A percentile compares a stretch with the other conserved stretches of the same genome.
phyloP scores from a whole-genome alignment of 495 filamentous ascomycete species.

The Clavariopsis aquatica region DNA sequence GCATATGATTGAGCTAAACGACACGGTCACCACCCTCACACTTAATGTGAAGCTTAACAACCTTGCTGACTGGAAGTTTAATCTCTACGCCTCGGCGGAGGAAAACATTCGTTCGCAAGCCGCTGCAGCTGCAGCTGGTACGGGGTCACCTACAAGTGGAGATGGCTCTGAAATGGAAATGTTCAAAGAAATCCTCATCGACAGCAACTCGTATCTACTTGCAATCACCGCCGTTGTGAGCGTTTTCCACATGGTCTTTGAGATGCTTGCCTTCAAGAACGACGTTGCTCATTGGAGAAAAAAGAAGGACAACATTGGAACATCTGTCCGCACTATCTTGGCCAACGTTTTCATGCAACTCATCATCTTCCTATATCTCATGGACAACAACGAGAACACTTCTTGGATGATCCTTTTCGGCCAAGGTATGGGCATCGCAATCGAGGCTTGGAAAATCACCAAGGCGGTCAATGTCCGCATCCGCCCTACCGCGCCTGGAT shows the following conservation, averaged over 20 bases:
- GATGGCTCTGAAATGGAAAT: slow-evolving; percentile 89
- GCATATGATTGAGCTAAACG: slow-evolving; percentile 90
- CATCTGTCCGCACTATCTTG: slow-evolving; percentile 91
- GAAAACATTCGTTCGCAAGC: slow-evolving; percentile 80
- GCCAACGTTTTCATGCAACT: slow-evolving; percentile 98
- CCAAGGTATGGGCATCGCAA: slow-evolving; percentile 88
- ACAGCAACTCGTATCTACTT: slow-evolving; percentile 91
- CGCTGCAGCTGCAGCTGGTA: slow-evolving; percentile 66
- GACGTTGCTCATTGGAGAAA: slow-evolving; percentile 97
- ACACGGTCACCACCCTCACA: slow-evolving; percentile 81
- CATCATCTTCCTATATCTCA: slow-evolving; percentile 95
- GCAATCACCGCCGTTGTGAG: slow-evolving; percentile 79
- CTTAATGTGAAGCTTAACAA: slow-evolving; percentile 83
- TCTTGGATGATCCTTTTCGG: slow-evolving; percentile 98
- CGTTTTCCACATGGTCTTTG: slow-evolving; percentile 91
- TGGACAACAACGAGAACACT: slow-evolving; percentile 96
- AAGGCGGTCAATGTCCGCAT: slow-evolving; percentile 90
- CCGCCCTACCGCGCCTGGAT: slow-evolving; percentile 64
- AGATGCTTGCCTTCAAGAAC: slow-evolving; percentile 94
- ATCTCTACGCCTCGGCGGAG: slow-evolving; percentile 78
- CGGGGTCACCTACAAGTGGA: slow-evolving; percentile 62
- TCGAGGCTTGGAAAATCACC: slow-evolving; percentile 99
- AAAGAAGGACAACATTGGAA: slow-evolving; percentile 98
- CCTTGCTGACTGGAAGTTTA: slow-evolving; percentile 88
- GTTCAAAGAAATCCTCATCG: slow-evolving; percentile 89